Percentiles rank a stretch among this genome's conserved stretches.
These are phyloP conservation scores for Echinochloa phyllopogon DNA, from an alignment of 176 grass and related monocot species.

Conservation along the genomic window DNA sequence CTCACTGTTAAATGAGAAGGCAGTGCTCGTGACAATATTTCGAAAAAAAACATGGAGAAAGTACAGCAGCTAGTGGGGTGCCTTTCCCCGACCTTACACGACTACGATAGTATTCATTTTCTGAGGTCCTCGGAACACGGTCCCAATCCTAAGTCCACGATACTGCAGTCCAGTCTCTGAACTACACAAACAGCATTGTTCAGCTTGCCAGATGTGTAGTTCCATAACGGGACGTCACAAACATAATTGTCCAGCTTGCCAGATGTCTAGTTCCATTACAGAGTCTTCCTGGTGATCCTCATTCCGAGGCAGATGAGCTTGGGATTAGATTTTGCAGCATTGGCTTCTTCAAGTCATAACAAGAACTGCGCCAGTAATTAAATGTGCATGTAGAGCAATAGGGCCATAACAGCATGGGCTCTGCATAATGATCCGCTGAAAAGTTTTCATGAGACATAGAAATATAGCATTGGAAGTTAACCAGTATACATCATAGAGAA, in stretches of 20 bases:
- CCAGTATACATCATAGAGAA: conserved; percentile 20
- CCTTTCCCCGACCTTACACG: not conserved
- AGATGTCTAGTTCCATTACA: not conserved
- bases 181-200: not conserved
- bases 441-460: not conserved
- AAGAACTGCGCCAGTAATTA: not conserved
- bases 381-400: conserved; percentile 19
- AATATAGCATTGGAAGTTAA: not conserved
- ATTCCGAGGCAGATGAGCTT: not conserved
- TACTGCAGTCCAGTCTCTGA: conserved; percentile 11
- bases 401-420: not conserved
- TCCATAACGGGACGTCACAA: conserved; percentile 1
- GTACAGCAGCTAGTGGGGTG: no score
- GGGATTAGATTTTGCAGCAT: conserved; percentile 15
- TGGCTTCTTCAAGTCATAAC: conserved; percentile 29
- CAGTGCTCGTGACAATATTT: no score
- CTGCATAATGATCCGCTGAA: conserved; percentile 20
- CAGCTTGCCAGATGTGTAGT: not conserved
- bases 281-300: conserved; percentile 23
- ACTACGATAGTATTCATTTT: conserved; percentile 39
- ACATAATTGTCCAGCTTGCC: not conserved
- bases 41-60: no score
- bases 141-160: not conserved
- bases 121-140: conserved; percentile 2
- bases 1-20: no score